Percentiles rank a stretch among this genome's conserved stretches.
These are phyloP conservation scores for Nakaseomyces delphensis DNA, from an alignment of 1,139 yeast species.

Conservation along the genomic window DNA sequence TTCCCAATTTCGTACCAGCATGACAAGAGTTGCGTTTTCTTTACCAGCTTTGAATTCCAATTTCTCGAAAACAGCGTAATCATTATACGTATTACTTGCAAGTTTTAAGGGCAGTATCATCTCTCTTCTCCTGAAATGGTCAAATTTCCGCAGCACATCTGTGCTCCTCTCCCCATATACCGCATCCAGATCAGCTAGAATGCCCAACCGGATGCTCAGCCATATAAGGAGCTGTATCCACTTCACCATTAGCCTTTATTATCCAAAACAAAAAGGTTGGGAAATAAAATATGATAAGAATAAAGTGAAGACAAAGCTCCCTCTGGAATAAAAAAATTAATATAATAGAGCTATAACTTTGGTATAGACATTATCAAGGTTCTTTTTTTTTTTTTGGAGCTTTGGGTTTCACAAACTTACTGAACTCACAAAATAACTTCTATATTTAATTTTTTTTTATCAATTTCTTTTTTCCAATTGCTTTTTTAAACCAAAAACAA, in stretches of 20 bases:
- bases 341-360: too few relatives aligned
- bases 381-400: too few relatives aligned
- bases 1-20: conserved; percentile 66
- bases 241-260: not conserved
- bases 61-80: conserved; percentile 4
- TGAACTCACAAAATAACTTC: too few relatives aligned
- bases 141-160: conserved; percentile 13
- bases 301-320: too few relatives aligned
- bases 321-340: too few relatives aligned
- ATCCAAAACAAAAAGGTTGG: too few relatives aligned
- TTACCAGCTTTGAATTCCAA: not conserved
- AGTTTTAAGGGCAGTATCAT: conserved; percentile 10
- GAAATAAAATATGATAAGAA: too few relatives aligned
- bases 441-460: too few relatives aligned
- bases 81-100: conserved; percentile 15
- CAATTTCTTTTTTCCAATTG: too few relatives aligned
- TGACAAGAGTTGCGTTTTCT: conserved; percentile 42
- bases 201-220: not conserved
- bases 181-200: not conserved
- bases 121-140: conserved; percentile 10
- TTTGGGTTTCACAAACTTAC: too few relatives aligned
- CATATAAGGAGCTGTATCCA: not conserved
- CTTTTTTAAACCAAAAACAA: too few relatives aligned
- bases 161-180: not conserved
- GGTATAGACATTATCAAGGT: too few relatives aligned